Evolutionary conservation across 495 filamentous ascomycete species (phyloP).

Genomic region (Podospora australis): DNA sequence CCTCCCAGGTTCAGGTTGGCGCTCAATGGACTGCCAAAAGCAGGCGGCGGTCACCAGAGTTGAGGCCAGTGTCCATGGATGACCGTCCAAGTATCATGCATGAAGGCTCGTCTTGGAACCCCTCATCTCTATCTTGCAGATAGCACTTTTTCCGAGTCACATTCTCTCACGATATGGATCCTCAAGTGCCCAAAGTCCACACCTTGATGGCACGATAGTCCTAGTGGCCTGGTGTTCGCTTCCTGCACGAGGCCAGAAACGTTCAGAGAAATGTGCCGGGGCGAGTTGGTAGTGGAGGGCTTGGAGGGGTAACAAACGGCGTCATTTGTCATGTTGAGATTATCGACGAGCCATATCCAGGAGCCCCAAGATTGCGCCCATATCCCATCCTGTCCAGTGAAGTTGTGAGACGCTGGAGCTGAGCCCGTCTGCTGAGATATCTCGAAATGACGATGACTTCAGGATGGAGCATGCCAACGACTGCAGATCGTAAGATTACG

Average conservation of each 20-base stretch:
- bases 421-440: background rate
- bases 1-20: background rate
- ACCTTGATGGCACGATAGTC: no score
- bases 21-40: conserved; percentile 2
- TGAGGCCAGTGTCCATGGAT: conserved; percentile 8
- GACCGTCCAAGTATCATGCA: background rate
- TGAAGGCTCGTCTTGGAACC: conserved; percentile 10
- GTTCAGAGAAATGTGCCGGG: conserved; percentile 4
- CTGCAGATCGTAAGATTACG: background rate
- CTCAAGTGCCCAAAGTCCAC: no score
- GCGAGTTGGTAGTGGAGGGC: background rate
- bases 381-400: background rate
- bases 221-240: conserved; percentile 2
- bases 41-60: conserved; percentile 7
- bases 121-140: conserved; percentile 3
- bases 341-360: conserved; percentile 11
- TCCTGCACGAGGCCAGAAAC: conserved; percentile 14
- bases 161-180: background rate
- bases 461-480: background rate
- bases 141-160: background rate
- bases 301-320: conserved; percentile 3
- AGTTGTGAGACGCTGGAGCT: background rate
- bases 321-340: conserved; percentile 12
- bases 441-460: background rate
- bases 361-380: background rate